These are phyloP conservation scores for Crotalaria pallida DNA, from an alignment of 306 rosid species.

Conservation along the genomic window DNA sequence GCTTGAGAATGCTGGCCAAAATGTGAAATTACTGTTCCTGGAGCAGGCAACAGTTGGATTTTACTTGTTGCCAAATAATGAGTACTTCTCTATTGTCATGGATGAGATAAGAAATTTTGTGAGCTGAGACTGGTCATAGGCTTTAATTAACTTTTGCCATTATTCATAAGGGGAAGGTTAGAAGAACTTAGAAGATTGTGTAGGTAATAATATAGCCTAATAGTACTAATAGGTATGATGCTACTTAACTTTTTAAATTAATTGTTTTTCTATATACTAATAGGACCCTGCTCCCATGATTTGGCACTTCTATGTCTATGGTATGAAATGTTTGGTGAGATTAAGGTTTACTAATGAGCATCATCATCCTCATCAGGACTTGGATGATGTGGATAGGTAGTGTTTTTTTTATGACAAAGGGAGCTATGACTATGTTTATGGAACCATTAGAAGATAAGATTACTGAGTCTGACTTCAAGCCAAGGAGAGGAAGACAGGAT, in stretches of 20 bases:
- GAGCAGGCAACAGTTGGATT: slow-evolving; percentile 91
- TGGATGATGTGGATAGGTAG: slow-evolving; percentile 35
- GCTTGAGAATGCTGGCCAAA: slow-evolving; percentile 69
- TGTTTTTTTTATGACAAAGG: slow-evolving; percentile 30
- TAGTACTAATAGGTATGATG: slow-evolving; percentile 51
- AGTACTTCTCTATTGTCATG: slow-evolving; percentile 79
- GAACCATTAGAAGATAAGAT: slow-evolving; percentile 39
- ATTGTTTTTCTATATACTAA: slow-evolving; percentile 37
- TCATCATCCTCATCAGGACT: slow-evolving; percentile 29
- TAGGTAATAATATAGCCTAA: slow-evolving; percentile 44
- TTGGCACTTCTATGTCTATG: slow-evolving; percentile 33
- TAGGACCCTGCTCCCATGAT: slow-evolving; percentile 43
- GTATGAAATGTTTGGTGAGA: slow-evolving; percentile 30
- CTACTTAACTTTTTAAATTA: slow-evolving; percentile 43
- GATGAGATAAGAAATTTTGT: slow-evolving; percentile 83
- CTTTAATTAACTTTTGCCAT: slow-evolving; percentile 37
- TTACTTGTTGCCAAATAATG: slow-evolving; percentile 86
- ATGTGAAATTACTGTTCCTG: slow-evolving; percentile 61
- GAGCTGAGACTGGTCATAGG: slow-evolving; percentile 60
- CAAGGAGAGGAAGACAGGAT: slow-evolving; percentile 41
- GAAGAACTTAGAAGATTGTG: slow-evolving; percentile 48
- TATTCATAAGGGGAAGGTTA: slow-evolving; percentile 35
- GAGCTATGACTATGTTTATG: slow-evolving; percentile 43
- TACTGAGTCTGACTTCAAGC: slow-evolving; percentile 40
- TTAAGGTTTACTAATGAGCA: slow-evolving; percentile 36